A percentile compares a stretch with the other conserved stretches of the same genome.
Conservation (phyloP, 2,329 filamentous ascomycete species). For the Sporothrix euskadiensis region DNA sequence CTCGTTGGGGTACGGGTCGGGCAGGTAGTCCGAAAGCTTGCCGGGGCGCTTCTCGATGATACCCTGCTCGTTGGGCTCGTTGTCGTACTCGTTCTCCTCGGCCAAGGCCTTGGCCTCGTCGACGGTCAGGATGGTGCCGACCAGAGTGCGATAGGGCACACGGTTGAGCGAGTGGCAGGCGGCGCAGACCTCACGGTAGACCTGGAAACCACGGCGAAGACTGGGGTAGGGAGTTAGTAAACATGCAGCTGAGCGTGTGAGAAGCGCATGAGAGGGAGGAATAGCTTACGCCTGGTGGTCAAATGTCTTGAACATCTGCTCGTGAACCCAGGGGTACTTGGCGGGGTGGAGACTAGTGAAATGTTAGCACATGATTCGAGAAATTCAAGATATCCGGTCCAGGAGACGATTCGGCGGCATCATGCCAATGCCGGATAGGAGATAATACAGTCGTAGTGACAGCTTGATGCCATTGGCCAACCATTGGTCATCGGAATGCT, state of each 20-base stretch:
- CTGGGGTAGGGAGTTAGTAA: constrained; percentile 47
- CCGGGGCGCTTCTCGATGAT: constrained; percentile 98
- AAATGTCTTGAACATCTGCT: constrained; percentile 90
- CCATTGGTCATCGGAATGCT: background rate
- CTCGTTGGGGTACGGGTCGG: constrained; percentile 95
- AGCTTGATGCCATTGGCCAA: background rate
- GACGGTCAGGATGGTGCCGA: constrained; percentile 89
- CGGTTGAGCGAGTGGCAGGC: constrained; percentile 95
- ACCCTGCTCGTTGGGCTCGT: constrained; percentile 95
- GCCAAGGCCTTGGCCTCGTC: constrained; percentile 97
- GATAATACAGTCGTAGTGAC: constrained; percentile 32
- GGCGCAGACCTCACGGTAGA: constrained; percentile 97
- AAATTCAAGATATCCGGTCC: background rate
- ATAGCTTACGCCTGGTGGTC: constrained; percentile 88
- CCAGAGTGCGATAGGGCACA: constrained; percentile 88
- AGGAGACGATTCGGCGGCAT: background rate
- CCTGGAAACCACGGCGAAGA: constrained; percentile 98
- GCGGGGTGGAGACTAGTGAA: constrained; percentile 80
- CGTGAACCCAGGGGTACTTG: constrained; percentile 93
- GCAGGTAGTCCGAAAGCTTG: constrained; percentile 98
- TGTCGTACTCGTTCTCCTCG: constrained; percentile 98
- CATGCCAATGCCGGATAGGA: constrained; percentile 34
- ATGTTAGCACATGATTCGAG: constrained; percentile 1
- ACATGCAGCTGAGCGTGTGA: background rate
- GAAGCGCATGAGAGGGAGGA: constrained; percentile 49